Evolutionary conservation across 305 asterid species (phyloP).

Genomic region (Fraxinus albicans): DNA sequence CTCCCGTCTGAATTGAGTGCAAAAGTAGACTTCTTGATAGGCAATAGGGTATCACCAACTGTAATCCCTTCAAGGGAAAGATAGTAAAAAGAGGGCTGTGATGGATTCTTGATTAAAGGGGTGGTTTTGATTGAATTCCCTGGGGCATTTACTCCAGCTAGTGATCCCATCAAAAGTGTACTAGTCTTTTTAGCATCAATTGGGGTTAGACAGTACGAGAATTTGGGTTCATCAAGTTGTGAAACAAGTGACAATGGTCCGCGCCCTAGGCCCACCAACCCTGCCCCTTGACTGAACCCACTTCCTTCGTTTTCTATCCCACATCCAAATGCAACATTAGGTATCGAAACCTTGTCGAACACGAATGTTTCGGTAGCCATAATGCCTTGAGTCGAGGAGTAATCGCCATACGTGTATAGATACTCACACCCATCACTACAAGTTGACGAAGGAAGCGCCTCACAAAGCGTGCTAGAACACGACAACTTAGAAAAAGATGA

Average conservation of each 20-base stretch:
- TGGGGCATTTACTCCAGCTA: conserved; percentile 15
- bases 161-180: conserved; percentile 62
- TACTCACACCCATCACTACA: conserved; percentile 58
- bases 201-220: conserved; percentile 75
- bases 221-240: conserved; percentile 66
- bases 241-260: conserved; percentile 75
- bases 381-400: conserved; percentile 65
- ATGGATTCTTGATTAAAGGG: conserved; percentile 50
- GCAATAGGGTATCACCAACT: conserved; percentile 54
- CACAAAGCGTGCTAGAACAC: conserved; percentile 56
- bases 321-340: conserved; percentile 66
- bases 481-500: conserved; percentile 48
- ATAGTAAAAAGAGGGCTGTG: conserved; percentile 63
- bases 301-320: conserved; percentile 66
- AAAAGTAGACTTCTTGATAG: conserved; percentile 47
- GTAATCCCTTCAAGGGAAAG: conserved; percentile 69
- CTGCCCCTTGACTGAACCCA: conserved; percentile 70
- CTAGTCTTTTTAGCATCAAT: conserved; percentile 48
- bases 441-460: conserved; percentile 48
- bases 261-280: conserved; percentile 78
- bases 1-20: conserved; percentile 53
- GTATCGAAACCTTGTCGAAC: conserved; percentile 44
- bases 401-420: conserved; percentile 70
- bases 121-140: conserved; percentile 34
- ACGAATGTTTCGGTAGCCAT: conserved; percentile 65